Evolutionary conservation across 2,329 filamentous ascomycete genomes (phyloP).

Genomic region (Grosmannia huntii): DNA sequence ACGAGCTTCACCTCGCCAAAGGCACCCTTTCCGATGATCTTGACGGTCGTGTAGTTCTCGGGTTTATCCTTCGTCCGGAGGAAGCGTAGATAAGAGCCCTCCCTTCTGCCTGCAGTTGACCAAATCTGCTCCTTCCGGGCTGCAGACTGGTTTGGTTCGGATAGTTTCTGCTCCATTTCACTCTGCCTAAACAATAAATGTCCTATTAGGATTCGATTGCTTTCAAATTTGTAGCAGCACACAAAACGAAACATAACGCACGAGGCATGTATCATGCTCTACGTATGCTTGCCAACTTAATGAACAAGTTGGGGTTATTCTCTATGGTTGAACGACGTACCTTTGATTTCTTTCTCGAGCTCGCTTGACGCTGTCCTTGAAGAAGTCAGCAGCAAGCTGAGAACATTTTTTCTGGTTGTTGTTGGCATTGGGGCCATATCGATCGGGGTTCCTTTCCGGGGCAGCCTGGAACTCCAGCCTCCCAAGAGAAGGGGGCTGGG

Average conservation of each 20-base stretch:
- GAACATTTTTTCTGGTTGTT: slow-evolving; percentile 61
- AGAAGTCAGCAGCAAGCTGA: slow-evolving; percentile 74
- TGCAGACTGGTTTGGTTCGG: slow-evolving; percentile 61
- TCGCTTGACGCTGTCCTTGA: slow-evolving; percentile 96
- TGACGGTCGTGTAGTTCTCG: slow-evolving; percentile 89
- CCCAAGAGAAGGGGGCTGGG: slow-evolving; percentile 37
- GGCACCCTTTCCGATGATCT: slow-evolving; percentile 97
- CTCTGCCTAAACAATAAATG: slow-evolving; percentile 54
- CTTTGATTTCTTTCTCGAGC: slow-evolving; percentile 90
- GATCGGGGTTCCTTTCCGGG: slow-evolving; percentile 78
- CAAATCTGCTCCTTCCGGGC: slow-evolving; percentile 73
- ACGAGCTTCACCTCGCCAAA: slow-evolving; percentile 98
- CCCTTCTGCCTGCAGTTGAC: slow-evolving; percentile 72
- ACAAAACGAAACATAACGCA: background rate
- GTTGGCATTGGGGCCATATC: slow-evolving; percentile 51
- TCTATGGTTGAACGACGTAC: slow-evolving; percentile 29
- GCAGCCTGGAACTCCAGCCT: slow-evolving; percentile 62
- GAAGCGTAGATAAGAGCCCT: slow-evolving; percentile 88
- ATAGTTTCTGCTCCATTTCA: slow-evolving; percentile 77
- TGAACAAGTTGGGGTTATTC: background rate
- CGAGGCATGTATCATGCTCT: too few relatives aligned
- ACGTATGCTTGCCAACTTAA: background rate
- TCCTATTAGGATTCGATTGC: background rate
- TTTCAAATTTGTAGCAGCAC: background rate
- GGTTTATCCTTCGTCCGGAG: slow-evolving; percentile 85